These are phyloP conservation scores for Calonectria hawksworthii DNA, from an alignment of 2,329 filamentous ascomycete species.

Conservation along the genomic window DNA sequence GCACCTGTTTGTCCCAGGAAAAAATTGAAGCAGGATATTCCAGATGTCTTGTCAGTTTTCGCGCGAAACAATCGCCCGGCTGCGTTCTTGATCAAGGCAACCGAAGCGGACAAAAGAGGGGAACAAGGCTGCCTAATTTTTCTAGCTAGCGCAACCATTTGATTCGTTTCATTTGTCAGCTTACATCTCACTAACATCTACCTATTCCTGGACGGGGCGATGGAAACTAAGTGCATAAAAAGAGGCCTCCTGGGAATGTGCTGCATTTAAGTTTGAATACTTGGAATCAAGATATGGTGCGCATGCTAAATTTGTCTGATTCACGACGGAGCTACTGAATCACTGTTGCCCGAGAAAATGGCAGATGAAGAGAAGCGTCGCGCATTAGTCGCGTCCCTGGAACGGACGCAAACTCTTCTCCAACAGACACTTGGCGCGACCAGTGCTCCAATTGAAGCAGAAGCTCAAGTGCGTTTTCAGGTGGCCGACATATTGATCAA, in stretches of 20 bases:
- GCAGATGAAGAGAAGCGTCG: background rate
- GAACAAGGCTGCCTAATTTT: background rate
- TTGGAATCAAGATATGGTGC: background rate
- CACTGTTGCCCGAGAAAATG: background rate
- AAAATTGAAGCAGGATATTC: no score
- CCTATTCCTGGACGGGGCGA: background rate
- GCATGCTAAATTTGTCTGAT: no score
- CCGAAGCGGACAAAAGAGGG: background rate
- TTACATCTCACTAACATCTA: background rate
- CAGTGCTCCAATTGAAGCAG: background rate
- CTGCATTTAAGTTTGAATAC: background rate
- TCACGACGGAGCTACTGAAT: no score
- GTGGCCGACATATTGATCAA: background rate
- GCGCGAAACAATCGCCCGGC: background rate
- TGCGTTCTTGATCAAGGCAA: no score
- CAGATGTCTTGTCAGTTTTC: background rate
- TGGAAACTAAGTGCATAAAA: background rate
- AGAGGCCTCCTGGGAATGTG: background rate
- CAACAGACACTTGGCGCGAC: background rate
- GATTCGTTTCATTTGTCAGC: background rate
- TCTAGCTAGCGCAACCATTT: background rate
- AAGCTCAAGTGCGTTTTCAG: background rate
- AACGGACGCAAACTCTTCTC: background rate
- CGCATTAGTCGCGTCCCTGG: background rate
- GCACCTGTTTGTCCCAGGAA: no score